Base-by-base conservation (phyloP, 768 basidiomycete genomes). In the Serendipita sp. region DNA sequence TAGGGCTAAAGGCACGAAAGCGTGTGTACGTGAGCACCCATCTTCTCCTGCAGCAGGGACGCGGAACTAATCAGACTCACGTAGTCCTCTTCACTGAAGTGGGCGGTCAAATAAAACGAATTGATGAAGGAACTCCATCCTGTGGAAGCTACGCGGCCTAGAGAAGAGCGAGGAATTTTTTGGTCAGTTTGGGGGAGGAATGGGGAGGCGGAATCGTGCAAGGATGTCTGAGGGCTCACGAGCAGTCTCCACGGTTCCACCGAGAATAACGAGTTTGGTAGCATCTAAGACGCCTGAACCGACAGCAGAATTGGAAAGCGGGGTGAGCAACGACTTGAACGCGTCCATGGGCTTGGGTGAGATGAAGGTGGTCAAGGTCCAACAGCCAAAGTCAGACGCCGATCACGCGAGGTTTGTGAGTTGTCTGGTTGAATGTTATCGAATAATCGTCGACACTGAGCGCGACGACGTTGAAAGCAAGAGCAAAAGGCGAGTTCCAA, bases 41-140 rank as follows among this genome's bases (percentile, higher is more conserved):
- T 10, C 5, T 8, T 11, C 55, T 16, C 31, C 16, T 52, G 55
- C 8, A 60, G 29, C 55, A 31, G 5, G n/a, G 6, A 46, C 10
- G 44, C 23, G 11, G 50, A 64, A 27, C 23, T 18, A n/a, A 29
- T 15, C 18, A 37, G 45, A 50, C 31, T 46, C 29, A 64, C 63
- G 67, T 87, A 87, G 71, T 91, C 89, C 73, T 91, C 89, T 75
- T 91, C 89, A 67, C 83, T 86, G 76, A 91, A 91, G 74, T 91
- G 87, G 6, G 89, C 89, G 15, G 89, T 91, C 62, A 91, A 82
- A 82, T 91, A 91, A 79, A 87, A 87, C 0, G 86, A 15, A 8
- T 48, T 60, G 44, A 65, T 16, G 34, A 65, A 62, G 23, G 64
- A 58, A 29, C 29, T 62, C 64, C 64, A 65, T 27, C 55, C 85